These are phyloP conservation scores for Colletotrichum sp. DNA, from an alignment of 2,329 filamentous ascomycete species.

Conservation along the genomic window DNA sequence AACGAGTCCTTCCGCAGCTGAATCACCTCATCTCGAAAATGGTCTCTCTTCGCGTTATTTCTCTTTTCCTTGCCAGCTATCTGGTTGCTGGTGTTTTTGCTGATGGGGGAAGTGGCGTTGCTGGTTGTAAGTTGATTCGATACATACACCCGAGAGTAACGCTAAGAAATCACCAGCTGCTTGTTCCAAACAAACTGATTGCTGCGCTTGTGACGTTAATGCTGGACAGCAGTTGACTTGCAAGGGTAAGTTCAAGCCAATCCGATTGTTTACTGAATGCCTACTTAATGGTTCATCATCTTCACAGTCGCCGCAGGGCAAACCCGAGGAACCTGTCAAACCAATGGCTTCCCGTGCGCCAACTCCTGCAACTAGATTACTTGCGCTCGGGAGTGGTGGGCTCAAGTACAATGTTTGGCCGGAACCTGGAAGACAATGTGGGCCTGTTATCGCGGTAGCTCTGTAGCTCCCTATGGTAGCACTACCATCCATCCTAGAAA, in stretches of 20 bases:
- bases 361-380: neutral
- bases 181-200: neutral
- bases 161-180: neutral
- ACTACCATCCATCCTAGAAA: neutral
- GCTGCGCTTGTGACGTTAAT: neutral
- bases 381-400: neutral
- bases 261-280: neutral
- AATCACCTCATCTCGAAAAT: neutral
- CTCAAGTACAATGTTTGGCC: neutral
- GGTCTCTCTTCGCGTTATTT: neutral
- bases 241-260: neutral
- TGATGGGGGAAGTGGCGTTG: neutral
- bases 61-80: neutral
- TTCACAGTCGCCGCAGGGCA: neutral
- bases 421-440: neutral
- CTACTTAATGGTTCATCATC: neutral
- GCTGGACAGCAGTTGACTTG: neutral
- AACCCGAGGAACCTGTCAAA: neutral
- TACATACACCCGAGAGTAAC: accelerated
- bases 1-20: neutral
- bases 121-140: neutral
- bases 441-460: neutral
- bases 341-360: neutral
- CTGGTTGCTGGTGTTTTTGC: neutral
- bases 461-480: neutral